phyloP scores from a whole-genome alignment of 306 rosid species.

The Corylus americana region DNA sequence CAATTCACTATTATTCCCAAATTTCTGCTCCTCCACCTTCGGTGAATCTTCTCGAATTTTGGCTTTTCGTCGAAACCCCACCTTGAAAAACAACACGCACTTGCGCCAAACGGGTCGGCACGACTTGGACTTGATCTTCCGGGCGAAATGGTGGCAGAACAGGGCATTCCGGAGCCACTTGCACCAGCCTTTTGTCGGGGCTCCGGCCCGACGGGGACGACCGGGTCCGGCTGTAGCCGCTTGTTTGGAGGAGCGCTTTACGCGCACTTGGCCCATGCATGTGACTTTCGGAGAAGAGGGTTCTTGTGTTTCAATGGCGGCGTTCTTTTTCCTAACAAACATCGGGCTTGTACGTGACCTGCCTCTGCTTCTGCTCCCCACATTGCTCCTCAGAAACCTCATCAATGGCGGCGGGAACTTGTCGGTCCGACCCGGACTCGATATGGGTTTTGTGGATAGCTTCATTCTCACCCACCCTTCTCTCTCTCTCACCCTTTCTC shows the following conservation, averaged over 20 bases:
- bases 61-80: constrained; percentile 38
- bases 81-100: constrained; percentile 44
- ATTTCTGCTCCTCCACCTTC: constrained; percentile 30
- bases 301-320: constrained; percentile 71
- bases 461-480: constrained; percentile 43
- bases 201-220: not conserved
- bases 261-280: constrained; percentile 92
- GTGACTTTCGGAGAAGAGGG: constrained; percentile 95
- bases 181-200: constrained; percentile 30
- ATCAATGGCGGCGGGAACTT: constrained; percentile 92
- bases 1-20: constrained; percentile 17
- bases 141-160: constrained; percentile 34
- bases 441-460: constrained; percentile 60
- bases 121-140: constrained; percentile 35
- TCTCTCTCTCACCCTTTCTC: not conserved
- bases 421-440: constrained; percentile 80
- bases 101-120: constrained; percentile 46
- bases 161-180: constrained; percentile 50
- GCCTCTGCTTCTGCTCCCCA: constrained; percentile 71
- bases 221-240: not conserved
- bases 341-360: constrained; percentile 69
- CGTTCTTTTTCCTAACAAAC: constrained; percentile 64
- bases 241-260: constrained; percentile 54
- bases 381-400: constrained; percentile 76
- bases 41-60: constrained; percentile 27